phyloP scores from a whole-genome alignment of 441 rosid genomes.

The California macrophylla region DNA sequence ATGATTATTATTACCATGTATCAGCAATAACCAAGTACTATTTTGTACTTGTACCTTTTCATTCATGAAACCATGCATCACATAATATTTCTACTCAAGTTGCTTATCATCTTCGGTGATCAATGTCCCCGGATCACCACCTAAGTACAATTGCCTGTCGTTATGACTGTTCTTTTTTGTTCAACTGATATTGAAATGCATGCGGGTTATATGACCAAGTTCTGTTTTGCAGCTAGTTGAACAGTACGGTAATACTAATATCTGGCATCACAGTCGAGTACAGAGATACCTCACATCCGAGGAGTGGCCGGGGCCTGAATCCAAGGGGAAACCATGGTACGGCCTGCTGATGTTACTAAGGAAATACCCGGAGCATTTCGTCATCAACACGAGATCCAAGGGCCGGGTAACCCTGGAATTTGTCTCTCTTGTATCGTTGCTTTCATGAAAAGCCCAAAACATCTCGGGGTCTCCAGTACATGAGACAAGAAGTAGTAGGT shows the following conservation, averaged over 20 bases:
- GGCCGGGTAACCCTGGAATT: slow-evolving; percentile 61
- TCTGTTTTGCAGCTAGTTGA: slow-evolving; percentile 45
- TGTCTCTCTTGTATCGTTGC: slow-evolving; percentile 81
- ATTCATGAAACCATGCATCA: neutral
- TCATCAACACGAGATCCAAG: slow-evolving; percentile 83
- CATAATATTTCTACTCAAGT: neutral
- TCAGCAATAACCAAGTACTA: neutral
- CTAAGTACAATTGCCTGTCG: too few species aligned
- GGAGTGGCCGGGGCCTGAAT: slow-evolving; percentile 63
- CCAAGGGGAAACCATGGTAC: slow-evolving; percentile 86
- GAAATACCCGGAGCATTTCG: slow-evolving; percentile 90
- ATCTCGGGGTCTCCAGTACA: neutral
- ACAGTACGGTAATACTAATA: slow-evolving; percentile 42
- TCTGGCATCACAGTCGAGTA: slow-evolving; percentile 86
- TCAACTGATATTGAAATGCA: too few species aligned
- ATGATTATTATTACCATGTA: neutral
- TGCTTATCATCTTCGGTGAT: too few species aligned
- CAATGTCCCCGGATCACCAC: too few species aligned
- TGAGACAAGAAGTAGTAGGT: too few species aligned
- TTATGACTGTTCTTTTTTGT: too few species aligned
- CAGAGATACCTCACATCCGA: slow-evolving; percentile 74
- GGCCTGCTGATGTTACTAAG: slow-evolving; percentile 78
- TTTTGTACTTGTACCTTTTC: neutral
- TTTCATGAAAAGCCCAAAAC: slow-evolving; percentile 31
- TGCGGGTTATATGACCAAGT: too few species aligned